Base-by-base conservation (phyloP, 202 grass and related monocot species). In the Digitaria exilis region DNA sequence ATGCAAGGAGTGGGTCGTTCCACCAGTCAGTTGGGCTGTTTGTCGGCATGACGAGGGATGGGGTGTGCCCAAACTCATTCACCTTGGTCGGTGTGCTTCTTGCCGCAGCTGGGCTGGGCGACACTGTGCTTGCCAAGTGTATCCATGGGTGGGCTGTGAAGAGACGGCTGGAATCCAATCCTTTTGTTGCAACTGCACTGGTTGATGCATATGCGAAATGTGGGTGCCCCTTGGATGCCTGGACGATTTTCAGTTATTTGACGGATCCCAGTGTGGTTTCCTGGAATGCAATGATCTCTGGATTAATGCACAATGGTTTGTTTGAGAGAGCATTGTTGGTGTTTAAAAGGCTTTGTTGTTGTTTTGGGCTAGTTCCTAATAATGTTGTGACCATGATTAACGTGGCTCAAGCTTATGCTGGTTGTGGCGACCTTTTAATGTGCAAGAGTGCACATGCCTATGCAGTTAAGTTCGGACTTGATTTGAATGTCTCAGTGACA, bases 181-280 rank as follows among this genome's bases (percentile, higher is more conserved):
- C 77, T 79, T 94, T 87, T 89, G 80, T 91, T 34, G 39, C 71
- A 18, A 88, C 80, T 4, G 75, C 92, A 0, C 77, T 94, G 71
- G 84, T 94, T 55, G 80, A 94, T 89, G 90, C 88, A 14, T 91
- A 94, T 76, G 76, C 75, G 14, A 94, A 90, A 55, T 90, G 85
- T 54, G 42, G 86, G 17, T 41, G 16, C 45, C 88, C 91, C 22
- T 52, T 61, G 61, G 80, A 88, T 29, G 79, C 88, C 2, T 67
- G 70, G 58, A 25, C 49, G 4, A 58, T 93, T 67, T 88, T 93
- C 12, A 44, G 69, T 65, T 39, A 83, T 55, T 82, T 86, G 82
- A 71, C 69, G 50, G 45, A 83, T 76, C 82, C 91, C 19, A 71
- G 61, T 76, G 24, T 90, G 62, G 91, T 93, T 71, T 80, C 88